These are phyloP conservation scores for Microascus cirrosus DNA, from an alignment of 2,329 filamentous ascomycete species.

Conservation along the genomic window DNA sequence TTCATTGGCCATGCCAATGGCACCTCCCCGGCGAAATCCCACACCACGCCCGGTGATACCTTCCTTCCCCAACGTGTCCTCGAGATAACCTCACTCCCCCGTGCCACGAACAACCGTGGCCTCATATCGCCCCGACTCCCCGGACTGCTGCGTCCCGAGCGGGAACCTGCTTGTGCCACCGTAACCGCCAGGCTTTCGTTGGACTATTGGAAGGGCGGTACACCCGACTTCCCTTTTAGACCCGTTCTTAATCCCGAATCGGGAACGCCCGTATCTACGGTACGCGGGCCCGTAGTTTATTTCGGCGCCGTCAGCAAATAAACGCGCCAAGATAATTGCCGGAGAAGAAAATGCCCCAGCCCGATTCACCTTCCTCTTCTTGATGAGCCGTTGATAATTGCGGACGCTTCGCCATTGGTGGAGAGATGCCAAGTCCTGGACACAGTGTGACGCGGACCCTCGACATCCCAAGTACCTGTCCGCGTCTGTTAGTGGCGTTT, in stretches of 20 bases:
- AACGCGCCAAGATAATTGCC: neutral
- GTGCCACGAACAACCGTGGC: neutral
- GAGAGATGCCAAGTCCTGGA: neutral
- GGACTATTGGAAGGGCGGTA: neutral
- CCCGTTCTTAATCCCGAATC: neutral
- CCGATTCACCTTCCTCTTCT: slow-evolving; percentile 1
- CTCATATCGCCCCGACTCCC: neutral
- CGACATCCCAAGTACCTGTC: neutral
- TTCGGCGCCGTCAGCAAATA: neutral
- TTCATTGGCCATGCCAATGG: neutral
- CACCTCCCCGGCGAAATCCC: neutral
- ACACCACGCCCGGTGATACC: neutral
- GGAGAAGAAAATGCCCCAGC: neutral
- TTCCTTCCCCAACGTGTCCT: neutral
- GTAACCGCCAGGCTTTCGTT: neutral
- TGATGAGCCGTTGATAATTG: neutral
- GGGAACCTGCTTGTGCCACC: neutral
- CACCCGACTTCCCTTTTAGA: neutral
- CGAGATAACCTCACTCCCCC: neutral
- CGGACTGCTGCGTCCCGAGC: neutral
- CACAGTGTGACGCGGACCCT: neutral
- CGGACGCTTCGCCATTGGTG: neutral
- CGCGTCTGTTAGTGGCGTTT: neutral
- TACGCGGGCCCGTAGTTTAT: neutral
- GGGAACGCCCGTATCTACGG: neutral